Evolutionary conservation across 139 green algal species (phyloP).

Genomic region (Coelastrella sp.): DNA sequence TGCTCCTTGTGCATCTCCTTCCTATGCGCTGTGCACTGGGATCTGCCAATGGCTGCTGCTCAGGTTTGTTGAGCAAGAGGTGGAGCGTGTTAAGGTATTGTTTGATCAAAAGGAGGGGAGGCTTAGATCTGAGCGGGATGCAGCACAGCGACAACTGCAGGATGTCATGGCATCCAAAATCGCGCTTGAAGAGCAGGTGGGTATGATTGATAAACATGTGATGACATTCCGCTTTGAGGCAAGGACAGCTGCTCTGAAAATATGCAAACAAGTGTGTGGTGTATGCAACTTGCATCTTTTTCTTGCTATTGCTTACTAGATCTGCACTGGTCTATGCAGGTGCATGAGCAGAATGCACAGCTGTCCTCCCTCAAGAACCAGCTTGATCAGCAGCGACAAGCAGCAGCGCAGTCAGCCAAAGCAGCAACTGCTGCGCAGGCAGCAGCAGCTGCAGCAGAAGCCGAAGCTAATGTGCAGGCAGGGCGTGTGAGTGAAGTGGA

Average conservation of each 20-base stretch:
- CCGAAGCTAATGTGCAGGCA: conserved; percentile 44
- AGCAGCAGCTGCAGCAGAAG: conserved; percentile 47
- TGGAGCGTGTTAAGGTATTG: conserved; percentile 70
- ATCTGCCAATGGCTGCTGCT: neutral
- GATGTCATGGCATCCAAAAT: neutral
- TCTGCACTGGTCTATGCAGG: conserved; percentile 12
- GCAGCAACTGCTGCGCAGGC: conserved; percentile 23
- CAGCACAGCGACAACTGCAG: conserved; percentile 49
- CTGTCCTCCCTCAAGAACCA: conserved; percentile 13
- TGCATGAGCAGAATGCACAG: conserved; percentile 2
- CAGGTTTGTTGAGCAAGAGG: conserved; percentile 74
- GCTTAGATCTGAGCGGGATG: conserved; percentile 62
- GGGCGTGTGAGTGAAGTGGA: conserved; percentile 70
- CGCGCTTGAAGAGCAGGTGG: conserved; percentile 17
- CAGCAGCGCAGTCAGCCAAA: conserved; percentile 34
- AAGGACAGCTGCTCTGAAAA: too few relatives aligned
- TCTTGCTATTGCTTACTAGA: too few relatives aligned
- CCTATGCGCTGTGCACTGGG: too few relatives aligned
- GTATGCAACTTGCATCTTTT: too few relatives aligned
- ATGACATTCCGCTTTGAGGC: too few relatives aligned
- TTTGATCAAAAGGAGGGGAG: conserved; percentile 67
- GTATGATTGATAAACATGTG: too few relatives aligned
- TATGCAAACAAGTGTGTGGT: too few relatives aligned
- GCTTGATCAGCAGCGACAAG: conserved; percentile 49
- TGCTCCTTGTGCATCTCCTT: too few relatives aligned